Percentiles rank a stretch among this genome's conserved stretches.
Evolutionary conservation across 345 rosid species (phyloP).

Genomic region (Syzygium grande): DNA sequence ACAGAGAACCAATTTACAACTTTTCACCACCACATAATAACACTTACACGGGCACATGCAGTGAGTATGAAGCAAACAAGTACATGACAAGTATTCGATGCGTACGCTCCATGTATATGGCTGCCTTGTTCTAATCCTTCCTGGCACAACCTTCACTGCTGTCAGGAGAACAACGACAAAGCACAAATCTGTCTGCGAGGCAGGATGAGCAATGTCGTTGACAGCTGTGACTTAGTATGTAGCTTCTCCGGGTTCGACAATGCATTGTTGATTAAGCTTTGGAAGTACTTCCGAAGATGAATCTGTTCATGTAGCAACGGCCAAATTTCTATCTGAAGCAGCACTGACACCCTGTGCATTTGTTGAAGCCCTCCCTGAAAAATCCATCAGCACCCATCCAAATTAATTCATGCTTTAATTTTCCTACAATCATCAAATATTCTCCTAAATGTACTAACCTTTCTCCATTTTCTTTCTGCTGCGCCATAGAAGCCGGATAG

Average conservation of each 20-base stretch:
- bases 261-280: neutral
- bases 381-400: neutral
- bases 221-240: neutral
- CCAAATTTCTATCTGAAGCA: conserved; percentile 1
- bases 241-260: neutral
- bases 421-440: neutral
- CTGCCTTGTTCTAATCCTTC: neutral
- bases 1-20: neutral
- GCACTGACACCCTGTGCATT: neutral
- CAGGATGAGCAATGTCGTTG: neutral
- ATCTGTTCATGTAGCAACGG: conserved; percentile 1
- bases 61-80: neutral
- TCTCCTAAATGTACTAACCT: neutral
- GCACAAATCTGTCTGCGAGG: neutral
- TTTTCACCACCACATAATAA: neutral
- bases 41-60: neutral
- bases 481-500: conserved; percentile 91
- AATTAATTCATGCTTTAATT: neutral
- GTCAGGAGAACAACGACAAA: neutral
- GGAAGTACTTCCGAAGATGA: neutral
- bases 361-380: conserved; percentile 6
- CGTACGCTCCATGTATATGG: neutral
- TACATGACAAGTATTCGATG: neutral
- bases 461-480: conserved; percentile 73
- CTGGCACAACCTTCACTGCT: neutral